Base-by-base conservation (phyloP, 2,329 filamentous ascomycete species). In the Aspergillus pseudoviridinutans region DNA sequence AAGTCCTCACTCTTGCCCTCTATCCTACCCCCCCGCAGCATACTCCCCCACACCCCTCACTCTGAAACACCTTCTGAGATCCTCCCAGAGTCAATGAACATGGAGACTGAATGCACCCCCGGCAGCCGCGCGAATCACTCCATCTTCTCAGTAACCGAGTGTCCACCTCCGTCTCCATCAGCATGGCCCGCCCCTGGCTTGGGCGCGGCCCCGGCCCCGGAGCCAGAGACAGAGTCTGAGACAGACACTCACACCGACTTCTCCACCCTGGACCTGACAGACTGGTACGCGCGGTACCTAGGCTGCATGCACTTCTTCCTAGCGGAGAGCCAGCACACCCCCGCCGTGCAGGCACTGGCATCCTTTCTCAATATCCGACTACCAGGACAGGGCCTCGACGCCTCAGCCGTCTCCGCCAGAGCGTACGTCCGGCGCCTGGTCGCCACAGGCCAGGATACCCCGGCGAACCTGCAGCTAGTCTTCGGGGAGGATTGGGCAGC, bases 341-440 rank as follows among this genome's bases (percentile, higher is more conserved):
- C 81, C 12, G 82, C 86, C 3, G 90, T 96, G 8, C 92, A 97
- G 75, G 90, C 92, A 5, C 83, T 97, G 47, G 91, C 92, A 14
- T 90, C 92, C 3, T 91, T 94, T 73, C 80, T 97, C 77, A 97
- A 97, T 74, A 97, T 97, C 70, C 86, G 87, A 60, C 83, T 97
- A 0, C 94, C 94, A 1, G 94, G 86, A 4, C 4, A 14, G 4
- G 12, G 12, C 14, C 12, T 14, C 32, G 12, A 35, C 12, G 57
- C 38, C 56, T 54, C 68, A 3, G 58, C 63, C 35, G 80, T 92
- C 41, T 90, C 90, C 0, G 80, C 97, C 2, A 83, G 93, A 3
- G 91, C 92, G 0, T 99, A 95, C 72, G 87, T 97, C 60, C 87
- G 93, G n/a, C 90, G 94, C 8, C 82, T 97, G 1, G 86, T 97